phyloP scores from a whole-genome alignment of 371 early-diverging fungal genomes.

The Rhizomucor pusillus region DNA sequence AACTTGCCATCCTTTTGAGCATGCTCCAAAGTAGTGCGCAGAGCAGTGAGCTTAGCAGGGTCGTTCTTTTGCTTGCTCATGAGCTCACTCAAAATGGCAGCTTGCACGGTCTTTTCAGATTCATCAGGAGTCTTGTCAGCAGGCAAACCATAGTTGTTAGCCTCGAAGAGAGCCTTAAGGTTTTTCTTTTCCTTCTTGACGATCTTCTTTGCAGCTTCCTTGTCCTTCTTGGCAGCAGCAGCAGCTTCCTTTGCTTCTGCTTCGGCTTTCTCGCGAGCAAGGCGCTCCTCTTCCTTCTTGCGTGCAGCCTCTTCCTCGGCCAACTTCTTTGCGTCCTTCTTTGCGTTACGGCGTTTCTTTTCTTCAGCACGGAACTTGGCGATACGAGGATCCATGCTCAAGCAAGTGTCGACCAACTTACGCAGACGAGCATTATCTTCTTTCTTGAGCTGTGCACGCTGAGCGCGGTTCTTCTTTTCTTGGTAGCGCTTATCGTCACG shows the following conservation, averaged over 20 bases:
- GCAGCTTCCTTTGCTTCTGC: conserved; percentile 62
- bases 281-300: conserved; percentile 47
- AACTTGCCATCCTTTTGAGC: conserved; percentile 55
- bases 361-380: conserved; percentile 87
- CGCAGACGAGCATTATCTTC: conserved; percentile 93
- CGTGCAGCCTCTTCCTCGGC: conserved; percentile 64
- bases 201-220: conserved; percentile 74
- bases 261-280: conserved; percentile 55
- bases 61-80: conserved; percentile 61
- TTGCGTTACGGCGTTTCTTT: conserved; percentile 83
- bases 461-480: conserved; percentile 94
- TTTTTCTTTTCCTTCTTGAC: conserved; percentile 92
- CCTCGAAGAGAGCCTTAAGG: conserved; percentile 77
- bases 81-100: conserved; percentile 67
- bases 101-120: conserved; percentile 59
- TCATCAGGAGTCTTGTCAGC: conserved; percentile 51
- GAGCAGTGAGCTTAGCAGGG: conserved; percentile 52
- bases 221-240: conserved; percentile 68
- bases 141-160: conserved; percentile 77
- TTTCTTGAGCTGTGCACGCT: conserved; percentile 91
- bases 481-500: conserved; percentile 95
- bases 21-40: conserved; percentile 55
- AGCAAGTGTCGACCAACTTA: conserved; percentile 82
- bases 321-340: conserved; percentile 84
- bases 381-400: conserved; percentile 90